Evolutionary conservation across 768 basidiomycete species (phyloP).

Genomic region (Mycena olivaceomarginata): DNA sequence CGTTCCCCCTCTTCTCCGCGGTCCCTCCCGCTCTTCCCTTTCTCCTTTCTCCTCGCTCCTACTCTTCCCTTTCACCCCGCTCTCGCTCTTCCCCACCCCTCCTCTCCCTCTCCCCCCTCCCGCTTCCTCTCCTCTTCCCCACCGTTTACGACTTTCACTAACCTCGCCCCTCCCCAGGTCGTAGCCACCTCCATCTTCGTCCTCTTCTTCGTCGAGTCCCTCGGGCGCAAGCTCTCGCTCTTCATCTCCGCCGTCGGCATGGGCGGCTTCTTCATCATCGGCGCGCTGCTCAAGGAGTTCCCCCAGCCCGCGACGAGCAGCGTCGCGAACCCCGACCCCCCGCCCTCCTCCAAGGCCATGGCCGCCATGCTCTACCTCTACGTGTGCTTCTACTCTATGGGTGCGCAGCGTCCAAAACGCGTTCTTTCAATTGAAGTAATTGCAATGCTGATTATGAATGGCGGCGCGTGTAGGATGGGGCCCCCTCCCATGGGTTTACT

Average conservation of each 20-base stretch:
- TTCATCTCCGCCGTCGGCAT: slow-evolving; percentile 87
- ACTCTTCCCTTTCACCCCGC: background rate
- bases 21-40: too few species aligned
- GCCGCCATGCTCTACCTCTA: slow-evolving; percentile 92
- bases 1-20: too few species aligned
- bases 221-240: slow-evolving; percentile 82
- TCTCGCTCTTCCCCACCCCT: background rate
- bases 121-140: too few species aligned
- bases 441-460: too few species aligned
- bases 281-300: slow-evolving; percentile 88
- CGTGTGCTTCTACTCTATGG: slow-evolving; percentile 92
- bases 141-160: background rate
- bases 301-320: slow-evolving; percentile 65
- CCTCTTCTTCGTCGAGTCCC: slow-evolving; percentile 78
- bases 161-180: slow-evolving; percentile 70
- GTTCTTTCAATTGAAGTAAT: too few species aligned
- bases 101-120: too few species aligned
- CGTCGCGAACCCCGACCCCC: slow-evolving; percentile 55
- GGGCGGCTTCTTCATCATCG: slow-evolving; percentile 88
- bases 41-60: background rate
- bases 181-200: slow-evolving; percentile 81
- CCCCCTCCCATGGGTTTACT: slow-evolving; percentile 75
- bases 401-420: too few species aligned
- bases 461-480: slow-evolving; percentile 71
- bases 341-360: slow-evolving; percentile 85